Evolutionary conservation across 2,329 filamentous ascomycete genomes (phyloP), one percentile per base, ranked within the genome.

Genomic region (Cercospora sesami): DNA sequence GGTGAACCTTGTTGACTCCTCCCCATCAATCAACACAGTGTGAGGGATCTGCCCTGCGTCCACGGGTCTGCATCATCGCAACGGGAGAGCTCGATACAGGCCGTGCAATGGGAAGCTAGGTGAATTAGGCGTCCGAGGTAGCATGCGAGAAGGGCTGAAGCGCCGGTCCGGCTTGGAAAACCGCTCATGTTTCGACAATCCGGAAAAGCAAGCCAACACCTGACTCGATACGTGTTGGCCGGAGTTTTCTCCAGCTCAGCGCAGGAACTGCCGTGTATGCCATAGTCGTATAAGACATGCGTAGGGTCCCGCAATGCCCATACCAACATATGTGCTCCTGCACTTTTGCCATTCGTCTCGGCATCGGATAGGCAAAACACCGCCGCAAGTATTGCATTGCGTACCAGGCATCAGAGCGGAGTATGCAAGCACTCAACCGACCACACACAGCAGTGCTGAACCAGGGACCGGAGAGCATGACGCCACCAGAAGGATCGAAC

Each of bases 231-330:
- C 45, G 48, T 53, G 21, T 28, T 53, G 48, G 23, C 48, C 48
- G 48, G 48, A 53, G 48, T 53, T 53, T 53, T 53, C 48, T 53
- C 48, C 48, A 53, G 21, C 48, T 53, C 48, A 53, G 48, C 48
- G 21, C 21, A 53, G 10, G 21, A 53, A 53, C 21, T 53, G 48
- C 48, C 48, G 48, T 53, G 12, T 28, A 23, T 26, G 48, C 48
- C 5, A 53, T 53, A 6, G 21, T 23, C 3, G 21, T 53, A 53
- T 53, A 53, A 53, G 48, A 53, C 48, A 4, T 53, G 48, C 21
- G 48, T 23, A 23, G 23, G 48, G 18, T 26, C 48, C 48, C 48
- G 18, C 48, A 26, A 53, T 14, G 21, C 23, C 48, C 21, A 53
- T 21, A 53, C 18, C 18, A 53, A 14, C 21, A 10, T 53, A 53